Evolutionary conservation across 2,329 filamentous ascomycete genomes (phyloP), one percentile per base, ranked within the genome.

Genomic region (Pseudodiploospora longispora): DNA sequence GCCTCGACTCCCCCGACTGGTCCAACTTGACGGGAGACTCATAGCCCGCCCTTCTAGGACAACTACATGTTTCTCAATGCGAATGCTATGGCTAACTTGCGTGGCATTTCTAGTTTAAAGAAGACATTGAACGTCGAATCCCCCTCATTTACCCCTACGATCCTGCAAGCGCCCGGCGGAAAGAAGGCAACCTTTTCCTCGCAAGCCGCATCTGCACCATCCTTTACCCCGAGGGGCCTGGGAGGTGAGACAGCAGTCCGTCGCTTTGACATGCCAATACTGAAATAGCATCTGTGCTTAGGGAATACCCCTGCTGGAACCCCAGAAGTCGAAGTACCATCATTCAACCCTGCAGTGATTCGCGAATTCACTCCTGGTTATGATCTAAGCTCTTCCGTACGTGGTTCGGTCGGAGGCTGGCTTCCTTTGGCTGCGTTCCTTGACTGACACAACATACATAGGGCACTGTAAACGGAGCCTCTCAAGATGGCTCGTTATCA

Each of bases 71-170:
- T 19, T 19, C 19, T 19, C 19, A 19, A 19, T 19, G 19, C 19
- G 3, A 19, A 19, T 30, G 29, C 6, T 12, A 28, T 35, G n/a
- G 29, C 46, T 48, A 36, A 48, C 36, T 19, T 19, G 19, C 10
- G 12, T 30, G 30, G 30, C 44, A 19, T 47, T 35, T 36, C 47
- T 47, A 75, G 72, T 47, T 59, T 70, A 27, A 88, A 87, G 65
- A 93, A 89, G 64, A 74, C 84, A 29, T 75, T 98, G 53, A 98
- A 95, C 64, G 93, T 95, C 59, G 93, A 97, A 58, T 97, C 93
- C 6, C 91, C 93, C 9, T 87, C 91, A 39, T 98, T 98, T 63
- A 96, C 88, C 0, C 91, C 91, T 5, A 70, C 78, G 10, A 68
- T 62, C 47, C 55, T 73, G 36, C 65, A 67, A 47, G 46, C 50